Conservation (phyloP, 208 protist genomes). For the Acanthamoeba culbertsoni region DNA sequence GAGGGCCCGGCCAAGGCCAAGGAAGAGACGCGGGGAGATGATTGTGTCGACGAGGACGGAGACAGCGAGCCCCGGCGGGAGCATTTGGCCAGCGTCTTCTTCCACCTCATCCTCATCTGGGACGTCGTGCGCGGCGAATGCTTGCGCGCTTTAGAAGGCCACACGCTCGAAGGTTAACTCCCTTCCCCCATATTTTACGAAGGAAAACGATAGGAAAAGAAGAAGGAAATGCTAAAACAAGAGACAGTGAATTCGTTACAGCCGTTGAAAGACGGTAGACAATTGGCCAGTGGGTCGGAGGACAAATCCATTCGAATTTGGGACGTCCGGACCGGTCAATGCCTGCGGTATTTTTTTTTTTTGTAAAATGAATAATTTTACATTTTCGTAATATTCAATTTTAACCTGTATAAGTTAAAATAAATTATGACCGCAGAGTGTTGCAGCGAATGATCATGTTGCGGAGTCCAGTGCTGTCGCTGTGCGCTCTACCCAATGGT, state of each 20-base stretch:
- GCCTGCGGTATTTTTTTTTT: background rate
- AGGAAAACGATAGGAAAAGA: background rate
- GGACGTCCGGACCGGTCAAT: background rate
- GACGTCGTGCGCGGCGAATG: background rate
- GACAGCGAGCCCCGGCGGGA: background rate
- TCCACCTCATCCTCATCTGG: background rate
- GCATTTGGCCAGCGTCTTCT: background rate
- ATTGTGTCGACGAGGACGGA: background rate
- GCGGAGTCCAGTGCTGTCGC: background rate
- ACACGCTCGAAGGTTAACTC: background rate
- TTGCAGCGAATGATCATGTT: background rate
- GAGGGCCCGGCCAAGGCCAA: background rate
- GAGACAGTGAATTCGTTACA: background rate
- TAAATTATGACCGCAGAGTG: background rate
- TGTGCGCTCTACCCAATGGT: background rate
- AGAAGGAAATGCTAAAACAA: background rate
- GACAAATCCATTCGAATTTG: background rate
- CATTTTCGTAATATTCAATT: background rate
- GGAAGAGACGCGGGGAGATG: background rate
- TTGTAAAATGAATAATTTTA: background rate
- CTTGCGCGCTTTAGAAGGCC: background rate
- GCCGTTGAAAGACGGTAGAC: background rate
- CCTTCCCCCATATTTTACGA: background rate
- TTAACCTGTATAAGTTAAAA: background rate
- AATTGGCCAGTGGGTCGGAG: constrained; percentile 19